Base-by-base conservation (phyloP, 2,329 filamentous ascomycete genomes). In the Ceratocystis diversiconidia region DNA sequence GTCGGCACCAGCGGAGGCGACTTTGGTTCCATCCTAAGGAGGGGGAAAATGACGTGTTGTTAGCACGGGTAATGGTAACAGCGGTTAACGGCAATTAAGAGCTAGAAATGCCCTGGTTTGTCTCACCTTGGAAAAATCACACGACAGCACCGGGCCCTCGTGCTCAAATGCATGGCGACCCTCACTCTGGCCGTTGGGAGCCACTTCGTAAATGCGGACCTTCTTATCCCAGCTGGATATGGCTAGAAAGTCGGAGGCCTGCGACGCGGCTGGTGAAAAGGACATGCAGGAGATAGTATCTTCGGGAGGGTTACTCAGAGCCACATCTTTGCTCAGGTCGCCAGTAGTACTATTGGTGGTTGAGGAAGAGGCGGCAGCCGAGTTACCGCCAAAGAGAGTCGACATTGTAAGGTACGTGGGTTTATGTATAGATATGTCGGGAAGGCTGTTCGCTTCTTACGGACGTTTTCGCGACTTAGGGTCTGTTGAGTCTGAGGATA, bases 181-280 rank as follows among this genome's bases (percentile, higher is more conserved):
- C 73, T 90, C 85, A 72, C 88, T 92, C 73, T 88, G 83, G 55
- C 91, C 90, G 70, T 85, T 85, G 66, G 77, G 77, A 69, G 87
- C 85, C 73, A 97, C 90, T 75, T 97, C 90, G 78, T 97, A 99
- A 73, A 99, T 92, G 73, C 92, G 88, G 69, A 97, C 90, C 75
- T 96, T 95, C 79, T 95, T 95, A 77, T 99, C 94, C 94, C 94
- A 99, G 71, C 90, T 96, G 61, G 90, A 80, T 44, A 96, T 89
- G 28, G 92, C 91, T 19, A 99, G 81, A 73, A 95, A 88, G 71
- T 97, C 90, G 70, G 78, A 82, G 64, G 80, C 80, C 72, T 74
- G 73, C 59, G 72, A 75, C 72, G 73, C 79, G 72, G 72, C 80
- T 72, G 87, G 85, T 15, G 88, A 92, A 78, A 96, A 99, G 61